Evolutionary conservation across 257 asterid species (phyloP).

Genomic region (Solanum stenotomum): DNA sequence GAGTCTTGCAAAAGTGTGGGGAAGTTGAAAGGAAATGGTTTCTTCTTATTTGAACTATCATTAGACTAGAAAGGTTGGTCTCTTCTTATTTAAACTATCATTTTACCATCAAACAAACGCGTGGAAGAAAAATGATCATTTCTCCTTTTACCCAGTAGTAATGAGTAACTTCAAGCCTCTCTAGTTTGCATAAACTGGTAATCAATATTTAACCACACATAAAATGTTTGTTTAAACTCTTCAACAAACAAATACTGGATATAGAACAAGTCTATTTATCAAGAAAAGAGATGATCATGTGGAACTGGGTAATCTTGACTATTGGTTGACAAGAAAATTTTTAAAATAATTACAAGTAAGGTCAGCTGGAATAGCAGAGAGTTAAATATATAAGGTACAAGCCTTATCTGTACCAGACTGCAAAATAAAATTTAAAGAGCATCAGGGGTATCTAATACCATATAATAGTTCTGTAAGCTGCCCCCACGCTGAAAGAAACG

Average conservation of each 20-base stretch:
- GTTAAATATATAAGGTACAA: background rate
- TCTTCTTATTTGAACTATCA: background rate
- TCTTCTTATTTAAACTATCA: background rate
- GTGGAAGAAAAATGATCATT: background rate
- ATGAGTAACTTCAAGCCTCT: background rate
- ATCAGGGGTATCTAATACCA: slow-evolving; percentile 36
- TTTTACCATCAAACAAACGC: background rate
- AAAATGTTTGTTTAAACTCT: background rate
- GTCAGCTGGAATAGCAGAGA: background rate
- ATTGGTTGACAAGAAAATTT: background rate
- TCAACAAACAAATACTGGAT: background rate
- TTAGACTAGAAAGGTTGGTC: background rate
- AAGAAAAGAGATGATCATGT: background rate
- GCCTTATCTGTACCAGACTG: background rate
- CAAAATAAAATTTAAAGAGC: background rate
- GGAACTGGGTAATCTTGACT: background rate
- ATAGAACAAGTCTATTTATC: background rate
- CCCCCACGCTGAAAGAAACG: slow-evolving; percentile 98
- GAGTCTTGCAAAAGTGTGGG: background rate
- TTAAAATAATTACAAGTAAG: background rate
- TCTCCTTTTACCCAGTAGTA: background rate
- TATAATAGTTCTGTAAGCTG: slow-evolving; percentile 84
- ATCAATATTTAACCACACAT: background rate
- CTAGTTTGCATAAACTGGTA: background rate
- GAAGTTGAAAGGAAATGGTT: background rate